Base-by-base conservation (phyloP, 257 asterid species). In the Haberlea rhodopensis region DNA sequence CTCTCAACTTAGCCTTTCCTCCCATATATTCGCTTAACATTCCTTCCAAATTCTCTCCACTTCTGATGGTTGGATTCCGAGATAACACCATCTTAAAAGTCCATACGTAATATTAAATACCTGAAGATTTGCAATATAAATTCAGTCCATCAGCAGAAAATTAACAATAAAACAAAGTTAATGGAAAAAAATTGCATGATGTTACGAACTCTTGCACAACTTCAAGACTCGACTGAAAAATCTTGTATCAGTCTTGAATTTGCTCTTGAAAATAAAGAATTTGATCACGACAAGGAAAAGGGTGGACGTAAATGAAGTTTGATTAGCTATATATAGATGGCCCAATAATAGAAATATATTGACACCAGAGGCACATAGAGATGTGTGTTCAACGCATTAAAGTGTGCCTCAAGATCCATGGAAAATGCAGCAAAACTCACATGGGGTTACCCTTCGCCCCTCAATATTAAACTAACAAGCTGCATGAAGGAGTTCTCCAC, bases 31-130 rank as follows among this genome's bases (percentile, higher is more conserved):
- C 98, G 56, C 66, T 80, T 15, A 86, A 21, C 87, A 92, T 85
- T 19, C 96, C 91, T 67, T 94, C 99, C 71, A 89, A 67, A 43
- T 73, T 85, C 9, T 85, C 99, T 2, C 89, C 89, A 55, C 85
- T 92, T 68, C 80, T 78, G 46, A 23, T 58, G 18, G 71, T 22
- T 25, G 78, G 57, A 53, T 67, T 84, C 53, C 82, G 57, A 0
- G 73, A 58, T 22, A 86, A 72, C 8, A 82, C 84, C 91, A 80
- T 84, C 51, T 18, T 37, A 37, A 18, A 25, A 45, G 18, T 40
- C 24, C 57, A 63, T 23, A 22, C 9, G 45, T 19, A 43, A 6
- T 3, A 48, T 9, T 1, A 20, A 2, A 28, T 21, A 68, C 78
- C 83, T 75, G 73, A 37, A 37, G 3, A 57, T 18, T 20, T 24